Percentiles rank a stretch among this genome's conserved stretches.
These are phyloP conservation scores for Chlorella sp. DNA, from an alignment of 139 green algal species.

Conservation along the genomic window DNA sequence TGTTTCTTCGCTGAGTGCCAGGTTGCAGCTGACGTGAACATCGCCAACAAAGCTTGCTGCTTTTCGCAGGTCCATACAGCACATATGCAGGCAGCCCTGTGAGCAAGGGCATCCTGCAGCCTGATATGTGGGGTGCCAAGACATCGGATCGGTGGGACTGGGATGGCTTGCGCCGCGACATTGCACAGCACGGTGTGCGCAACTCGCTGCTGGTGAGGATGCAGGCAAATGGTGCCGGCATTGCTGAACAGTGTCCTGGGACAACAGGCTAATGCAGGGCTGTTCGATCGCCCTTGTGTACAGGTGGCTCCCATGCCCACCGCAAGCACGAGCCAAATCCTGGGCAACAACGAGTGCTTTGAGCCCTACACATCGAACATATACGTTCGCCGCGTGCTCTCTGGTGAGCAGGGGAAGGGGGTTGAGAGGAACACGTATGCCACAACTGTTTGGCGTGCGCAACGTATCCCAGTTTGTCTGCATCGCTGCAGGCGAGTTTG, in stretches of 20 bases:
- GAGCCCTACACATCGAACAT: constrained; percentile 99
- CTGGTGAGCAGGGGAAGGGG: constrained; percentile 63
- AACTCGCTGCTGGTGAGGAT: constrained; percentile 91
- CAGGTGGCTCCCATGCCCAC: constrained; percentile 97
- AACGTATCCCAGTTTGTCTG: background rate
- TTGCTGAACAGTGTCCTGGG: too few species aligned
- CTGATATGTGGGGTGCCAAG: constrained; percentile 96
- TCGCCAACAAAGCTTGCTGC: too few species aligned
- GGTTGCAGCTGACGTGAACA: too few species aligned
- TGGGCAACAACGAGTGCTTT: constrained; percentile 99
- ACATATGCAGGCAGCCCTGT: constrained; percentile 89
- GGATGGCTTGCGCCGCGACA: constrained; percentile 74
- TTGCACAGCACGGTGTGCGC: constrained; percentile 88
- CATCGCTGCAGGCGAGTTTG: constrained; percentile 87
- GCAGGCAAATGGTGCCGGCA: too few species aligned
- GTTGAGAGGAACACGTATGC: background rate
- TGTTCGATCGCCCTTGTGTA: too few species aligned
- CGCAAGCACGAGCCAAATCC: constrained; percentile 87
- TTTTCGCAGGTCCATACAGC: constrained; percentile 75
- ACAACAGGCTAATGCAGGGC: too few species aligned
- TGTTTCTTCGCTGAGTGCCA: too few species aligned
- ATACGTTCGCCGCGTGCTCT: constrained; percentile 96
- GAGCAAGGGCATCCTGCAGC: constrained; percentile 87
- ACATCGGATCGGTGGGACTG: constrained; percentile 86
- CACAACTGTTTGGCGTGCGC: background rate